Percentiles rank a stretch among this genome's conserved stretches.
phyloP scores from a whole-genome alignment of 306 rosid genomes.

The Medicago lupulina region DNA sequence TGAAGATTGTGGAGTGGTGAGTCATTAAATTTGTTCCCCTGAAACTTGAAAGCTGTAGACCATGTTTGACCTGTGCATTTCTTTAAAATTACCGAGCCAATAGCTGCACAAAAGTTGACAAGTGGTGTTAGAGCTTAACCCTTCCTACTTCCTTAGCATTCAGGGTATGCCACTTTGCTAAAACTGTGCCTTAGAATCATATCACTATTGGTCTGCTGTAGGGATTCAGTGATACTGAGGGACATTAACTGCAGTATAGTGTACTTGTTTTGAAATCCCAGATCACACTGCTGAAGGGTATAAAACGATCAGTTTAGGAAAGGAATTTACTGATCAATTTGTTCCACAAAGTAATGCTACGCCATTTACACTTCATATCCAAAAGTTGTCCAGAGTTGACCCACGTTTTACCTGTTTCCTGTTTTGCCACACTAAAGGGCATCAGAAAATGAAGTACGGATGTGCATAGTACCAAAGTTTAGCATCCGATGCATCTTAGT shows the following conservation, averaged over 20 bases:
- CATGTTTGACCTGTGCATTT: constrained; percentile 18
- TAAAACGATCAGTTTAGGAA: constrained; percentile 3
- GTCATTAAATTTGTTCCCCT: constrained; percentile 48
- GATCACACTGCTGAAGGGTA: not conserved
- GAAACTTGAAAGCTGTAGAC: constrained; percentile 28
- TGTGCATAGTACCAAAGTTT: constrained; percentile 24
- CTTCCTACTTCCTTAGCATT: constrained; percentile 33
- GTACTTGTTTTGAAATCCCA: constrained; percentile 16
- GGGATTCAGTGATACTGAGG: constrained; percentile 10
- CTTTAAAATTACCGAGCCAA: constrained; percentile 23
- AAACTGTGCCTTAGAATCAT: constrained; percentile 14
- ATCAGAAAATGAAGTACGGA: constrained; percentile 11
- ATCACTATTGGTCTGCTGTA: constrained; percentile 10
- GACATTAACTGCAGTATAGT: not conserved
- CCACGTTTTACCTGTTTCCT: constrained; percentile 32
- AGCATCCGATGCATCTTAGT: constrained; percentile 27
- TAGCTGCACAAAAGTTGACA: constrained; percentile 29
- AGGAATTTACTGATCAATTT: constrained; percentile 13
- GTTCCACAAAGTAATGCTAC: constrained; percentile 25
- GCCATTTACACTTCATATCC: constrained; percentile 23
- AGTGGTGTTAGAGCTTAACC: constrained; percentile 22
- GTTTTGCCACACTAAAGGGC: constrained; percentile 34
- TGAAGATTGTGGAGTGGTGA: constrained; percentile 99
- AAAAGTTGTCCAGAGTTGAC: constrained; percentile 5
- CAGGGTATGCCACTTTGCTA: constrained; percentile 23